Conservation (phyloP, 257 asterid genomes). For the Solanum boliviense region DNA sequence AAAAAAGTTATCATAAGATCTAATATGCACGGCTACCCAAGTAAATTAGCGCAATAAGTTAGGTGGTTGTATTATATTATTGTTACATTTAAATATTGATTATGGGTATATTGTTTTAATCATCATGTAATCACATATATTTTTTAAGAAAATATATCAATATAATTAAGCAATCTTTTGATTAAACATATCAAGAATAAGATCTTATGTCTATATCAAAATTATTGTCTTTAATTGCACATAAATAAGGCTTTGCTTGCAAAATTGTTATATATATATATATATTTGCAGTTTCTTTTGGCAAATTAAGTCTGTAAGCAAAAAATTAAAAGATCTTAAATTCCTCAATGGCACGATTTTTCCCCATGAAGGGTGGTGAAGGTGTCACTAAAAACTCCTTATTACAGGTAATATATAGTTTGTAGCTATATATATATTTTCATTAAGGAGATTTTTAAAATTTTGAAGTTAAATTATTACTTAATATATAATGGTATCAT, state of each 20-base stretch:
- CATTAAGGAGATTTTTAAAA: not conserved
- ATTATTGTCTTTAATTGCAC: not conserved
- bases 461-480: not conserved
- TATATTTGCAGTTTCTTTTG: not conserved
- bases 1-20: no score
- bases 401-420: slow-evolving; percentile 21
- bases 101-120: not conserved
- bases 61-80: not conserved
- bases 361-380: slow-evolving; percentile 33
- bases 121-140: not conserved
- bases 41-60: not conserved
- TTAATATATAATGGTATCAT: not conserved
- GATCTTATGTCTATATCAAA: not conserved
- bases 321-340: not conserved
- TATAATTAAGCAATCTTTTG: not conserved
- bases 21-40: no score
- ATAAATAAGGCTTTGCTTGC: not conserved
- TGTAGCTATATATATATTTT: not conserved
- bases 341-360: not conserved
- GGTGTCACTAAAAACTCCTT: slow-evolving; percentile 33
- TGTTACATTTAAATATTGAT: not conserved
- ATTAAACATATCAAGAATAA: not conserved
- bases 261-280: not conserved
- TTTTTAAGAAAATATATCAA: not conserved
- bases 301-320: not conserved